A percentile compares a stretch with the other conserved stretches of the same genome.
phyloP scores from a whole-genome alignment of 768 basidiomycete species.

The Amanita muscaria region DNA sequence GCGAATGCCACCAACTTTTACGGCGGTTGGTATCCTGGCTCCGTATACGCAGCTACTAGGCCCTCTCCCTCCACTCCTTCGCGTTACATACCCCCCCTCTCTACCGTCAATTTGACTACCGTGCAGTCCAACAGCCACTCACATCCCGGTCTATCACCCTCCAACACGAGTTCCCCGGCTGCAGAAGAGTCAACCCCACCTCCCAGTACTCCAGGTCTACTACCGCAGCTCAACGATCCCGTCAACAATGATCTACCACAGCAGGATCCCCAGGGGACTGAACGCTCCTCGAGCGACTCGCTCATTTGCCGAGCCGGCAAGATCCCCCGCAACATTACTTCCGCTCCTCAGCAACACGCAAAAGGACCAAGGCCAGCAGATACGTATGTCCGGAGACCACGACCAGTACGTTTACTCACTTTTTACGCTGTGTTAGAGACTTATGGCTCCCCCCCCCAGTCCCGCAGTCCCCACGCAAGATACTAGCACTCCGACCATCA shows the following conservation, averaged over 20 bases:
- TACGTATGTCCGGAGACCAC: conserved; percentile 19
- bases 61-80: conserved; percentile 9
- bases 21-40: background rate
- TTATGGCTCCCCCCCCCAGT: conserved; percentile 22
- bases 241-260: background rate
- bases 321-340: conserved; percentile 24
- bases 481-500: conserved; percentile 8
- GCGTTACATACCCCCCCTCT: conserved; percentile 25
- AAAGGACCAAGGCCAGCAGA: conserved; percentile 5
- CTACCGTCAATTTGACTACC: conserved; percentile 3
- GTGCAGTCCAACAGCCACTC: conserved; percentile 24
- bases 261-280: background rate
- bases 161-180: conserved; percentile 54
- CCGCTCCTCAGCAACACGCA: conserved; percentile 18
- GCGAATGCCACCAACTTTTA: background rate
- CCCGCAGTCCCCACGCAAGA: conserved; percentile 32
- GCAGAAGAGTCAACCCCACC: conserved; percentile 63
- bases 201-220: conserved; percentile 53
- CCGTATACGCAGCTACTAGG: conserved; percentile 10
- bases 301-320: conserved; percentile 25
- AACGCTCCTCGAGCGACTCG: background rate
- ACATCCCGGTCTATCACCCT: conserved; percentile 61
- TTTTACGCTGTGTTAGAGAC: conserved; percentile 13
- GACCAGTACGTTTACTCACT: conserved; percentile 29
- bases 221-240: conserved; percentile 19